Evolutionary conservation across 805 yeast genomes (phyloP).

Genomic region (Ogataea kodamae): DNA sequence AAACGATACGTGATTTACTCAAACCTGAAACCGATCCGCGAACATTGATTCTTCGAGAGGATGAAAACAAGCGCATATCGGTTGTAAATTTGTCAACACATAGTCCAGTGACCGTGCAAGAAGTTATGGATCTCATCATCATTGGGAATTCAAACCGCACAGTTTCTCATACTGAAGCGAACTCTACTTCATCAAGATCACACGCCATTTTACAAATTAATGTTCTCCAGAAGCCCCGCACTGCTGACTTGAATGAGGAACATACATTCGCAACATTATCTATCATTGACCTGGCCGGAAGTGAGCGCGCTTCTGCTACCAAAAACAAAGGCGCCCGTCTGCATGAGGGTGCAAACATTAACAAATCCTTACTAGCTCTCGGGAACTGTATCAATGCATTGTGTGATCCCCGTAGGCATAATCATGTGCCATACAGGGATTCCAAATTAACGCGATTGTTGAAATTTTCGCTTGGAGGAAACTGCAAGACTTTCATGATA

Average conservation of each 20-base stretch:
- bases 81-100: slow-evolving; percentile 71
- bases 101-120: slow-evolving; percentile 57
- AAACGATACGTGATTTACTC: slow-evolving; percentile 76
- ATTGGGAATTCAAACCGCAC: slow-evolving; percentile 75
- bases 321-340: slow-evolving; percentile 77
- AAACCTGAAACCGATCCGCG: slow-evolving; percentile 43
- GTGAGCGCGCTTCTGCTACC: slow-evolving; percentile 91
- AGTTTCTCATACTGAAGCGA: slow-evolving; percentile 85
- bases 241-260: slow-evolving; percentile 60
- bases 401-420: slow-evolving; percentile 62
- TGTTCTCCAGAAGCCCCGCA: slow-evolving; percentile 53
- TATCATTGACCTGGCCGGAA: slow-evolving; percentile 90
- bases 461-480: slow-evolving; percentile 89
- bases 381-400: slow-evolving; percentile 94
- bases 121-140: slow-evolving; percentile 74
- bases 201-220: slow-evolving; percentile 90
- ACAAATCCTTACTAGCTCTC: slow-evolving; percentile 79
- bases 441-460: slow-evolving; percentile 83
- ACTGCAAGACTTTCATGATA: slow-evolving; percentile 93
- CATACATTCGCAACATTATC: slow-evolving; percentile 78
- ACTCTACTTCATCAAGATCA: slow-evolving; percentile 84
- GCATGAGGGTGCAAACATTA: slow-evolving; percentile 91
- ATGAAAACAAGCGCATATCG: slow-evolving; percentile 56
- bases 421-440: slow-evolving; percentile 88
- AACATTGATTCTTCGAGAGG: slow-evolving; percentile 63